phyloP scores from a whole-genome alignment of 805 yeast species.

The Tetrapisispora namnaoensis region DNA sequence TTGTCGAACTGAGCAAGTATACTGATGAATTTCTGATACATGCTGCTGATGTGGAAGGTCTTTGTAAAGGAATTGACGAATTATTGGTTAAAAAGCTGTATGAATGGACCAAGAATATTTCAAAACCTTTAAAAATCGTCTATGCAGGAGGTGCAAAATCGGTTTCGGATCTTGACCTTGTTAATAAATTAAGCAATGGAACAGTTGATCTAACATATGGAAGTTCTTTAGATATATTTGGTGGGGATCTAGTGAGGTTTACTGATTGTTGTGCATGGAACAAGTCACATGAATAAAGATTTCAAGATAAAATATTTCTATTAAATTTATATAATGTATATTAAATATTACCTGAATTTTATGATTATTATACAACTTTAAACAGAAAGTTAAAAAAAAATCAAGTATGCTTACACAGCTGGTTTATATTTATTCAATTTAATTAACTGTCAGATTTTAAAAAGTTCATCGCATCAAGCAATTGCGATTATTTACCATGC shows the following conservation, averaged over 20 bases:
- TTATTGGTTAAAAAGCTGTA: conserved; percentile 61
- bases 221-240: conserved; percentile 88
- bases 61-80: conserved; percentile 87
- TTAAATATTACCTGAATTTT: conserved; percentile 1
- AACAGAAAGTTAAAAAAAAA: too few relatives aligned
- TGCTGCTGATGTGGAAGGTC: conserved; percentile 98
- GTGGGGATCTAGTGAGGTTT: conserved; percentile 73
- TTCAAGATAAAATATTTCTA: not conserved
- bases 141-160: conserved; percentile 96
- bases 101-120: conserved; percentile 49
- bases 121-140: conserved; percentile 56
- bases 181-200: conserved; percentile 59
- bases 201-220: conserved; percentile 90
- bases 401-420: too few relatives aligned
- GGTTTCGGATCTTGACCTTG: conserved; percentile 57
- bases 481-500: conserved; percentile 19
- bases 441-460: not conserved
- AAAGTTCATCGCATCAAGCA: not conserved
- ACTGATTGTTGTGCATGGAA: conserved; percentile 75
- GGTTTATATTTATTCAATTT: too few relatives aligned
- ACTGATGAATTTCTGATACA: conserved; percentile 87
- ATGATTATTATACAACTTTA: not conserved
- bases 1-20: conserved; percentile 45
- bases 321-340: not conserved
- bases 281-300: conserved; percentile 8